A percentile compares a stretch with the other conserved stretches of the same genome.
Conservation (phyloP, 2,329 filamentous ascomycete species). For the Pseudogymnoascus sp. region DNA sequence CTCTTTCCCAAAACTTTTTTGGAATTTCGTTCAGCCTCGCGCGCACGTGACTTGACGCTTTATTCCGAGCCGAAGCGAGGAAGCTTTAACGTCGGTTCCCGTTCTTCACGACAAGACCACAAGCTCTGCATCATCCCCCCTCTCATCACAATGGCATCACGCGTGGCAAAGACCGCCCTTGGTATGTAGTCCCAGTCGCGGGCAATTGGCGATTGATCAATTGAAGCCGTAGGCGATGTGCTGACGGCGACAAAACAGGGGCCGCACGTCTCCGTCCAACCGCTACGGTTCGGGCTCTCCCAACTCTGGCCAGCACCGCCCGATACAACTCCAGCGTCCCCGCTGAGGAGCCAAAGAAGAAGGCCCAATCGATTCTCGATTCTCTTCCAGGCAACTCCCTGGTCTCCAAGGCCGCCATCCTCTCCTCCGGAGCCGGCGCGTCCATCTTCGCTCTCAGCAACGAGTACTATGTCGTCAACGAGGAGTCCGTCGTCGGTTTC, state of each 20-base stretch:
- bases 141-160: constrained; percentile 86
- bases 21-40: constrained; percentile 11
- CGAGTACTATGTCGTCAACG: constrained; percentile 99
- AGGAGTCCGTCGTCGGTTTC: constrained; percentile 92
- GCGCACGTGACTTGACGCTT: constrained; percentile 9
- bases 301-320: constrained; percentile 62
- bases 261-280: constrained; percentile 83
- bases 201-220: constrained; percentile 8
- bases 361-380: constrained; percentile 92
- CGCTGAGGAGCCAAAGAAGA: constrained; percentile 84
- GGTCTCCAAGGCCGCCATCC: constrained; percentile 91
- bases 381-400: constrained; percentile 85
- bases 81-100: constrained; percentile 19
- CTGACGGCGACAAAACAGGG: constrained; percentile 37
- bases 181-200: constrained; percentile 52
- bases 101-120: constrained; percentile 20
- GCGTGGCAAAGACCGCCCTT: constrained; percentile 89
- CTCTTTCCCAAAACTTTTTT: constrained; percentile 12
- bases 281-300: constrained; percentile 64
- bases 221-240: constrained; percentile 15
- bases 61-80: constrained; percentile 5
- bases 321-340: constrained; percentile 66
- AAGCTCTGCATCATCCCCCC: constrained; percentile 42
- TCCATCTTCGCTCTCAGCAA: constrained; percentile 96
- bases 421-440: constrained; percentile 84